These are phyloP conservation scores for Fusarium nematophilum DNA, from an alignment of 2,329 filamentous ascomycete species.

Conservation along the genomic window DNA sequence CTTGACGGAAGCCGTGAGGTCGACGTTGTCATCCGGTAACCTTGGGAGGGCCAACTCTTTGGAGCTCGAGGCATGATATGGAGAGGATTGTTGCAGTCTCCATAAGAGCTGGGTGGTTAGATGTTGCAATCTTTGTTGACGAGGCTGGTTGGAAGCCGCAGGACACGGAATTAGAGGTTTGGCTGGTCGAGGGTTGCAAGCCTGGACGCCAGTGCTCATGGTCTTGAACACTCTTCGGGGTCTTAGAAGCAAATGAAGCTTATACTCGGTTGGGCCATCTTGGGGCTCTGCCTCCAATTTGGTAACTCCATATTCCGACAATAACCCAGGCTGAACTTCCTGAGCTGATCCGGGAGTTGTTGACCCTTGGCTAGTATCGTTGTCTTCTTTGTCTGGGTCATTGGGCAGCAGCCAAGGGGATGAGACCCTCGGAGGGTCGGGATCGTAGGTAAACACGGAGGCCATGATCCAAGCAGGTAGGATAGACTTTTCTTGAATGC, in stretches of 20 bases:
- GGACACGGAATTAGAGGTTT: constrained; percentile 47
- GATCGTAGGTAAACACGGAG: constrained; percentile 95
- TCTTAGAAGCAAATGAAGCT: constrained; percentile 87
- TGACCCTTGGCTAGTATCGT: constrained; percentile 38
- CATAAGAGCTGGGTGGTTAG: constrained; percentile 95
- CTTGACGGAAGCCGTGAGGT: constrained; percentile 59
- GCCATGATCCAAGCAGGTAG: constrained; percentile 70
- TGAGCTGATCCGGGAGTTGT: constrained; percentile 41
- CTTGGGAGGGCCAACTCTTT: constrained; percentile 80
- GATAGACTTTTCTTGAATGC: background rate
- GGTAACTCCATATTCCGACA: constrained; percentile 74
- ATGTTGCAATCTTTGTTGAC: constrained; percentile 87
- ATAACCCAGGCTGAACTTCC: constrained; percentile 50
- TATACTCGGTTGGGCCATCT: constrained; percentile 95
- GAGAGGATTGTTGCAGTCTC: constrained; percentile 94
- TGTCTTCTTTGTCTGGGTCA: constrained; percentile 52
- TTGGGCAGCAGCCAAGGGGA: constrained; percentile 85
- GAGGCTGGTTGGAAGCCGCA: constrained; percentile 70
- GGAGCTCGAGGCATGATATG: constrained; percentile 85
- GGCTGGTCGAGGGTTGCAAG: constrained; percentile 21
- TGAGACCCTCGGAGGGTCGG: constrained; percentile 85
- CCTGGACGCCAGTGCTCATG: constrained; percentile 68
- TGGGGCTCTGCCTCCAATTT: constrained; percentile 91
- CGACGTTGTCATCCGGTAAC: constrained; percentile 72
- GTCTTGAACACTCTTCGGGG: constrained; percentile 78